These are phyloP conservation scores for Kwoniella dejecticola DNA, from an alignment of 768 basidiomycete genomes.

Conservation along the genomic window DNA sequence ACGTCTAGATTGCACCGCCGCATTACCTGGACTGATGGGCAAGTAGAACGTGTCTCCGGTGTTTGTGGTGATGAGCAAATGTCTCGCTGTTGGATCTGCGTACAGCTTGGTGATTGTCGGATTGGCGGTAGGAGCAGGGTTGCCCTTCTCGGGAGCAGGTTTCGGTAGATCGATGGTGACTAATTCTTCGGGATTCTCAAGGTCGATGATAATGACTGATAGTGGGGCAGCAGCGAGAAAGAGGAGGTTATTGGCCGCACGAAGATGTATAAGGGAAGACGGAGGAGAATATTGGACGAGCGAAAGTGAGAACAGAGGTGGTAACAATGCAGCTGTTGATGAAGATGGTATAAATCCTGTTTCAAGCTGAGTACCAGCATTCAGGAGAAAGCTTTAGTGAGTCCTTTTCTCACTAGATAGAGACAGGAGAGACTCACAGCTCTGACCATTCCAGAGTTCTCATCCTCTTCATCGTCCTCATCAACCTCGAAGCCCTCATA, in stretches of 20 bases:
- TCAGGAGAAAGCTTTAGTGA: slow-evolving; percentile 29
- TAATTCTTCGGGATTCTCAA: slow-evolving; percentile 82
- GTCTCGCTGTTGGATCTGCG: slow-evolving; percentile 88
- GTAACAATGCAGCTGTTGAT: slow-evolving; percentile 26
- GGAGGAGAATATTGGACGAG: slow-evolving; percentile 83
- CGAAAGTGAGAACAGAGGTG: slow-evolving; percentile 51
- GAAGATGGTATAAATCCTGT: slow-evolving; percentile 54
- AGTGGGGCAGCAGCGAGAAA: slow-evolving; percentile 80
- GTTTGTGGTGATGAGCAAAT: slow-evolving; percentile 79
- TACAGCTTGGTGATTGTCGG: slow-evolving; percentile 73
- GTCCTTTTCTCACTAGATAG: background rate
- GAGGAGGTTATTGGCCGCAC: slow-evolving; percentile 81
- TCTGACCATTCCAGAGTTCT: slow-evolving; percentile 59
- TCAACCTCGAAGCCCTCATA: slow-evolving; percentile 89
- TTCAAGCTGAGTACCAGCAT: slow-evolving; percentile 51
- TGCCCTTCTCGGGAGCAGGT: slow-evolving; percentile 58
- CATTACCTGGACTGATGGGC: slow-evolving; percentile 58
- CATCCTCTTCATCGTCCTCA: slow-evolving; percentile 58
- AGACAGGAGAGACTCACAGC: slow-evolving; percentile 56
- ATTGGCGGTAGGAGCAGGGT: slow-evolving; percentile 55
- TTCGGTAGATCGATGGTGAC: slow-evolving; percentile 69
- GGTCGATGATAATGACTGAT: slow-evolving; percentile 80
- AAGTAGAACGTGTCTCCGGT: slow-evolving; percentile 95
- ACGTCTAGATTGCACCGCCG: slow-evolving; percentile 63
- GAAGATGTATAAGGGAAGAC: slow-evolving; percentile 77